Conservation (phyloP, 176 grass and related monocot genomes). For the Alopecurus myosuroides region DNA sequence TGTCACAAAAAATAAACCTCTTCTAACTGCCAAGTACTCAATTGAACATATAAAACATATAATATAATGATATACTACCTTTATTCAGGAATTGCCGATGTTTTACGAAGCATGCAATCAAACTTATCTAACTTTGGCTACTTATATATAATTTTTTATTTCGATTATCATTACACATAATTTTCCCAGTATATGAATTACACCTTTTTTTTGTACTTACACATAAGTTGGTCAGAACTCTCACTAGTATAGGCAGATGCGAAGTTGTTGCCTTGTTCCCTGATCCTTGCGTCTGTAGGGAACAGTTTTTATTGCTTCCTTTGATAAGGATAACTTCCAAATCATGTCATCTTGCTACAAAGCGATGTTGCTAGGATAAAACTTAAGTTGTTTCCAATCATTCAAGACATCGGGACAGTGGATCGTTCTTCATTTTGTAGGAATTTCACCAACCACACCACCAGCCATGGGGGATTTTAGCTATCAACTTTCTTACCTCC, state of each 20-base stretch:
- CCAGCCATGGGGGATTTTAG: constrained; percentile 77
- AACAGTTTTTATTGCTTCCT: not conserved
- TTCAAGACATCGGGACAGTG: constrained; percentile 69
- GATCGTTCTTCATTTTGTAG: constrained; percentile 82
- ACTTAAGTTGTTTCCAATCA: constrained; percentile 62
- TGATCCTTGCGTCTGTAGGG: not conserved
- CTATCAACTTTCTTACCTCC: constrained; percentile 84
- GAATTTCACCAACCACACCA: constrained; percentile 60
- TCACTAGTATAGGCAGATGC: not conserved
- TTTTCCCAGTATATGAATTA: not conserved
- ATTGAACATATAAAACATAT: not conserved
- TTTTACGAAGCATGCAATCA: not conserved
- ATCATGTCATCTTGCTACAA: constrained; percentile 71
- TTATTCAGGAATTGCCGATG: not conserved
- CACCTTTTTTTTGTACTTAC: not conserved
- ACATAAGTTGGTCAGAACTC: not conserved
- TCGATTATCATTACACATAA: not conserved
- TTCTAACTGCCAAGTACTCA: not conserved
- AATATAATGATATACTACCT: constrained; percentile 8
- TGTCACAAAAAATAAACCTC: not conserved
- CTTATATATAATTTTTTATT: not conserved
- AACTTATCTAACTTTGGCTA: not conserved
- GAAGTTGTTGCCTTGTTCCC: not conserved
- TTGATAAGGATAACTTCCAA: constrained; percentile 30
- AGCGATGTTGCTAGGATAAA: constrained; percentile 73